Conservation (phyloP, 2,329 filamentous ascomycete genomes). For the Pezizomycotina sp. region DNA sequence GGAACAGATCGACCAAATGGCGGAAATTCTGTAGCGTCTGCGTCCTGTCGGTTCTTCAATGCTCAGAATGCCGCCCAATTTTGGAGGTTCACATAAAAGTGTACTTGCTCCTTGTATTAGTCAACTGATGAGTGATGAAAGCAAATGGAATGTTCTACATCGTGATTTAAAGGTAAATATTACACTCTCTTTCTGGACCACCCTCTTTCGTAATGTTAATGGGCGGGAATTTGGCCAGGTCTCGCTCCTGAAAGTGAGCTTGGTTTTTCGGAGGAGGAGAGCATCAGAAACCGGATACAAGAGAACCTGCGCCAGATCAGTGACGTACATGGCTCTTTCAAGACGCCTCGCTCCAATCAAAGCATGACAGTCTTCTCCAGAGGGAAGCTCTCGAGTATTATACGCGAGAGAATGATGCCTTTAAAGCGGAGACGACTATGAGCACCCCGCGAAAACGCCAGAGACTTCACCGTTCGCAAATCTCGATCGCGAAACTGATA, state of each 20-base stretch:
- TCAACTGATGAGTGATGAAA: constrained; percentile 10
- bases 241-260: constrained; percentile 15
- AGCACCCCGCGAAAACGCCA: constrained; percentile 2
- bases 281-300: constrained; percentile 7
- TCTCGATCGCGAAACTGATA: constrained; percentile 19
- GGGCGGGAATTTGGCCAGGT: constrained; percentile 9
- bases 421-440: neutral
- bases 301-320: constrained; percentile 7
- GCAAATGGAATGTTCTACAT: constrained; percentile 9
- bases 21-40: constrained; percentile 10
- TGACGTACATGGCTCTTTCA: constrained; percentile 16
- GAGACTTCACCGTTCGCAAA: neutral
- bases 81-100: constrained; percentile 14
- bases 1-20: constrained; percentile 9
- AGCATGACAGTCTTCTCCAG: constrained; percentile 5
- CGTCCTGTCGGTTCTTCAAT: constrained; percentile 14
- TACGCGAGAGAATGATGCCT: constrained; percentile 8
- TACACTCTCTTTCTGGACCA: neutral
- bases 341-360: constrained; percentile 10
- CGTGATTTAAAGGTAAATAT: constrained; percentile 14
- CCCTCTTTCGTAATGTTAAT: constrained; percentile 3
- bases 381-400: neutral
- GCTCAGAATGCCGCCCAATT: constrained; percentile 8
- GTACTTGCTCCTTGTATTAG: constrained; percentile 12
- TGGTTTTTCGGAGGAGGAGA: constrained; percentile 7